A percentile compares a stretch with the other conserved stretches of the same genome.
phyloP scores from a whole-genome alignment of 352 stramenopile species.

The Pythium vanterpoolii region DNA sequence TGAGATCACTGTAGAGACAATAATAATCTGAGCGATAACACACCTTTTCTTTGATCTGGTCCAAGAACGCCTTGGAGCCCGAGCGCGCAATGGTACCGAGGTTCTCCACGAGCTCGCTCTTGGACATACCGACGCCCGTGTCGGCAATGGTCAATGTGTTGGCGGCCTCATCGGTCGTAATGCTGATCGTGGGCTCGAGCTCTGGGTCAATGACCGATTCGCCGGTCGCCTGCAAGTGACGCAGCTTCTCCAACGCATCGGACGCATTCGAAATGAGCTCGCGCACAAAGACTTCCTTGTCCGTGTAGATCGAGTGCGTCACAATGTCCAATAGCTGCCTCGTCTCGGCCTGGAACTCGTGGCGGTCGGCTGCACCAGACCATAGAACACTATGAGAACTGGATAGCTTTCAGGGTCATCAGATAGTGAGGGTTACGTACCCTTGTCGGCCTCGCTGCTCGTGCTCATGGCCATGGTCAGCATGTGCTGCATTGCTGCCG shows the following conservation, averaged over 20 bases:
- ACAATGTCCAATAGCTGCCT: constrained; percentile 96
- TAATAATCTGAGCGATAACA: neutral
- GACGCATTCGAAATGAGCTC: constrained; percentile 99
- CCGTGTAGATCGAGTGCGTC: constrained; percentile 99
- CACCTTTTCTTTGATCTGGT: constrained; percentile 88
- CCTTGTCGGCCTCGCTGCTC: neutral
- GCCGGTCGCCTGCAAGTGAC: constrained; percentile 89
- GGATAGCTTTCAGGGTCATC: neutral
- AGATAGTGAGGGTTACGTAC: neutral
- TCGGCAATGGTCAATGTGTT: constrained; percentile 98
- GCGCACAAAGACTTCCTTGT: constrained; percentile 99
- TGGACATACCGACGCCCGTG: constrained; percentile 98
- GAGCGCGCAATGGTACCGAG: constrained; percentile 98
- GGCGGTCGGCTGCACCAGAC: constrained; percentile 42
- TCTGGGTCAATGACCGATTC: constrained; percentile 73
- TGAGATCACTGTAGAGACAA: neutral
- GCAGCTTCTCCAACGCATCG: constrained; percentile 98
- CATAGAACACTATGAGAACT: neutral
- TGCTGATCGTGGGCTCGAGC: constrained; percentile 94
- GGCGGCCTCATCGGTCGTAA: constrained; percentile 94
- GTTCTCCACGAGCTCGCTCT: constrained; percentile 96
- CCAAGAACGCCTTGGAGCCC: constrained; percentile 96
- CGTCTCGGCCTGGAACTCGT: constrained; percentile 95
- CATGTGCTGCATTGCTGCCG: constrained; percentile 15
- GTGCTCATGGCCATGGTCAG: constrained; percentile 23